A percentile compares a stretch with the other conserved stretches of the same genome.
Evolutionary conservation across 108 stramenopile species (phyloP).

Genomic region (Cyclotella atomus): DNA sequence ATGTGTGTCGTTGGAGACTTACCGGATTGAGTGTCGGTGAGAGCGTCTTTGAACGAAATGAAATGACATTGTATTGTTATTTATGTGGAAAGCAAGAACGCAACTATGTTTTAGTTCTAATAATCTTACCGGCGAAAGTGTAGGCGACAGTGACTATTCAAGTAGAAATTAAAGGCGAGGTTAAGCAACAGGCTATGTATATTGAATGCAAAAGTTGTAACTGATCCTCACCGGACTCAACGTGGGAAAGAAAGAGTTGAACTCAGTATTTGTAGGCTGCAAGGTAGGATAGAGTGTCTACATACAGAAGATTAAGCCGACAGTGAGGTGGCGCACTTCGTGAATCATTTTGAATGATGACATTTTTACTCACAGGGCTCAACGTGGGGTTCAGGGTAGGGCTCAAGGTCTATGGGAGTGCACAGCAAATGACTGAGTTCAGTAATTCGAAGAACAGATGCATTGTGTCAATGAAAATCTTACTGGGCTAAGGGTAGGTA

Average conservation of each 20-base stretch:
- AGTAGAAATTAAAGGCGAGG: neutral
- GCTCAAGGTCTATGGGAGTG: too few species aligned
- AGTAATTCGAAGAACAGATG: too few species aligned
- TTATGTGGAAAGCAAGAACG: too few species aligned
- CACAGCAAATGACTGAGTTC: too few species aligned
- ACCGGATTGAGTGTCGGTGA: neutral
- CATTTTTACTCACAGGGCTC: neutral
- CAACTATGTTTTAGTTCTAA: too few species aligned
- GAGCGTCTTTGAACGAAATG: too few species aligned
- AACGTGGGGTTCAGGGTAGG: too few species aligned
- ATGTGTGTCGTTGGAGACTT: too few species aligned
- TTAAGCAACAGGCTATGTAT: neutral
- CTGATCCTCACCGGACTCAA: constrained; percentile 5
- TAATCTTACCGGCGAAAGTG: neutral
- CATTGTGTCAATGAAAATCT: too few species aligned
- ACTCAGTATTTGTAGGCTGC: neutral
- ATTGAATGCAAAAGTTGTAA: neutral
- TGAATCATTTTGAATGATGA: too few species aligned
- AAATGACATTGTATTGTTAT: too few species aligned
- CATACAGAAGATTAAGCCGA: neutral
- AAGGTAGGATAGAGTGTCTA: neutral
- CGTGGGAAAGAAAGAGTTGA: neutral
- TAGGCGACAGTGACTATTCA: neutral
- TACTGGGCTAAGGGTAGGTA: too few species aligned
- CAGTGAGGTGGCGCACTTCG: neutral